Evolutionary conservation across 257 asterid genomes (phyloP).

Genomic region (Lycium barbarum): DNA sequence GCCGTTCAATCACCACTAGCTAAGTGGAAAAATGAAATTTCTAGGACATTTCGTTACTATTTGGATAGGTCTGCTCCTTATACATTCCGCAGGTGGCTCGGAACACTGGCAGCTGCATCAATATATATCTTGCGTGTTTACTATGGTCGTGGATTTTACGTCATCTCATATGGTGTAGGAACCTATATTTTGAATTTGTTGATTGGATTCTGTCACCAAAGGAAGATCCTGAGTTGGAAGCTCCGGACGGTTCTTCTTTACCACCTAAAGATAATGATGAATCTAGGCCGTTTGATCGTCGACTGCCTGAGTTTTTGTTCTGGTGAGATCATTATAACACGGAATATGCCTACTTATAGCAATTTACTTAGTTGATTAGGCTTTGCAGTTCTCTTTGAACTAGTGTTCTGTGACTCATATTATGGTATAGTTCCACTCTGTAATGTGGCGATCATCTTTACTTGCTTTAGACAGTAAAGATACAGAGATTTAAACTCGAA

Average conservation of each 20-base stretch:
- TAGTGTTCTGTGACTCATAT: neutral
- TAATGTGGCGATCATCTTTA: neutral
- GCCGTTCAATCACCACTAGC: conserved; percentile 48
- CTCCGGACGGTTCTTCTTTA: conserved; percentile 58
- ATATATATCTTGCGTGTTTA: conserved; percentile 58
- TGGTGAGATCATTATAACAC: conserved; percentile 52
- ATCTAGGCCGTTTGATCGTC: conserved; percentile 61
- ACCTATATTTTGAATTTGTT: conserved; percentile 67
- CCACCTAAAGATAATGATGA: conserved; percentile 57
- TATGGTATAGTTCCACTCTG: neutral
- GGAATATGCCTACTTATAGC: neutral
- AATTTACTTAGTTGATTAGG: neutral
- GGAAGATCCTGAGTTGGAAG: conserved; percentile 67
- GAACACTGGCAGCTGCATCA: conserved; percentile 60
- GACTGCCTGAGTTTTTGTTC: conserved; percentile 69
- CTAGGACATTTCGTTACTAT: conserved; percentile 54
- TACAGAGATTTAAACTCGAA: neutral
- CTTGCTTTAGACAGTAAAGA: neutral
- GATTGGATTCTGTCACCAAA: conserved; percentile 70
- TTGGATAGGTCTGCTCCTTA: conserved; percentile 66
- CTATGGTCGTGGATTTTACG: conserved; percentile 56
- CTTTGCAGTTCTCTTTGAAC: neutral
- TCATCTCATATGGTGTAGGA: conserved; percentile 63
- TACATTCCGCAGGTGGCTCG: conserved; percentile 58
- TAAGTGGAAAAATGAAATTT: conserved; percentile 58